These are phyloP conservation scores for Elsinoe fawcettii DNA, from an alignment of 2,329 filamentous ascomycete genomes.

Conservation along the genomic window DNA sequence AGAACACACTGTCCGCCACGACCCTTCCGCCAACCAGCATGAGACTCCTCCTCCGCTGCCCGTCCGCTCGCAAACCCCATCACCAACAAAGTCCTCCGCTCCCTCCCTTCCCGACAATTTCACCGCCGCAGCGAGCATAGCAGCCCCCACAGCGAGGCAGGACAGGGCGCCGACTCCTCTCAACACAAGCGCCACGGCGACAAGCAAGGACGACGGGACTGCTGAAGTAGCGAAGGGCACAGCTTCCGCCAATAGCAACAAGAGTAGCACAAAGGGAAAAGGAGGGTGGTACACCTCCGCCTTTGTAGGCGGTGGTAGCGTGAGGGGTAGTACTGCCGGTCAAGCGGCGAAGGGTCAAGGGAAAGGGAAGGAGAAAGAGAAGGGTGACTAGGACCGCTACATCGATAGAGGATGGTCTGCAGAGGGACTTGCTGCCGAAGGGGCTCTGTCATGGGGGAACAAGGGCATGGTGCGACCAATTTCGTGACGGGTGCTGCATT, in stretches of 20 bases:
- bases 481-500: too few species aligned
- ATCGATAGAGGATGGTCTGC: not conserved
- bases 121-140: not conserved
- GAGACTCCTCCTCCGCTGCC: slow-evolving; percentile 14
- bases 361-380: slow-evolving; percentile 2
- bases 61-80: not conserved
- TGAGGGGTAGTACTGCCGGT: not conserved
- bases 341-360: not conserved
- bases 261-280: not conserved
- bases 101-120: not conserved
- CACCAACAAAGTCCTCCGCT: not conserved
- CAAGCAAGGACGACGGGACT: not conserved
- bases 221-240: not conserved
- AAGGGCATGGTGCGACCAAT: not conserved
- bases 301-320: not conserved
- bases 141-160: not conserved
- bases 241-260: not conserved
- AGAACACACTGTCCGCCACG: not conserved
- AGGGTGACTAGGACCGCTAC: not conserved
- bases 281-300: slow-evolving; percentile 7
- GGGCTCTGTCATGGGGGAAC: too few species aligned
- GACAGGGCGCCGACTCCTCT: not conserved
- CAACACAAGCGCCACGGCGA: not conserved
- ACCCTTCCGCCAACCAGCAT: not conserved
- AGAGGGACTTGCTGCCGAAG: not conserved